Evolutionary conservation across 495 filamentous ascomycete genomes (phyloP).

Genomic region (Thermothielavioides terrestris): DNA sequence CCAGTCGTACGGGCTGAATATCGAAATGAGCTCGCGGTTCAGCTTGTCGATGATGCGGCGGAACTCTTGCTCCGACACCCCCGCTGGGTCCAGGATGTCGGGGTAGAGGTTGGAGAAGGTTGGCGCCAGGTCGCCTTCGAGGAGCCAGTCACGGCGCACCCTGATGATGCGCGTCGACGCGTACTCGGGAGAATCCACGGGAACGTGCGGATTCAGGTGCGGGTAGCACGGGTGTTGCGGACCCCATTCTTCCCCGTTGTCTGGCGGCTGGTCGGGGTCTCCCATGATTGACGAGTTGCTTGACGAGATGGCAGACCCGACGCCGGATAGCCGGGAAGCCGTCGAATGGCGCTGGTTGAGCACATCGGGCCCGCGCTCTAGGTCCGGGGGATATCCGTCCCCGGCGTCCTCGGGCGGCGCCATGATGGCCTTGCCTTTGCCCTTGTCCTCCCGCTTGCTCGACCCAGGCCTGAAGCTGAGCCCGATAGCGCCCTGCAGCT

Average conservation of each 20-base stretch:
- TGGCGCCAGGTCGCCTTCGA: slow-evolving; percentile 82
- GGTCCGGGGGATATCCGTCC: slow-evolving; percentile 37
- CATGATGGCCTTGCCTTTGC: slow-evolving; percentile 41
- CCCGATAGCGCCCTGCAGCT: slow-evolving; percentile 23
- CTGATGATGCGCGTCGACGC: slow-evolving; percentile 80
- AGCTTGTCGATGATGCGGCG: slow-evolving; percentile 67
- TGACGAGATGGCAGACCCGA: slow-evolving; percentile 43
- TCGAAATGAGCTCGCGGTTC: slow-evolving; percentile 60
- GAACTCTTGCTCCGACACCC: slow-evolving; percentile 72
- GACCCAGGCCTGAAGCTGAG: slow-evolving; percentile 25
- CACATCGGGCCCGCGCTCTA: slow-evolving; percentile 40
- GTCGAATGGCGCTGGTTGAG: slow-evolving; percentile 29
- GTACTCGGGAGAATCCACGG: slow-evolving; percentile 62
- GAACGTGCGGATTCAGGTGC: slow-evolving; percentile 87
- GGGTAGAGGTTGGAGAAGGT: slow-evolving; percentile 91
- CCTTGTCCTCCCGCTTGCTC: slow-evolving; percentile 21
- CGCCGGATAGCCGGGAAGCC: slow-evolving; percentile 32
- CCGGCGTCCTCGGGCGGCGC: slow-evolving; percentile 21
- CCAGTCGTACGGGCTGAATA: slow-evolving; percentile 62
- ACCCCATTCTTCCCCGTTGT: slow-evolving; percentile 63
- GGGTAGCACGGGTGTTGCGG: slow-evolving; percentile 86
- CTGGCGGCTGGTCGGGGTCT: slow-evolving; percentile 40
- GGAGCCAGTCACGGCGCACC: slow-evolving; percentile 82
- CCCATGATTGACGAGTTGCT: slow-evolving; percentile 46
- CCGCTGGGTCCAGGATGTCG: slow-evolving; percentile 80